Evolutionary conservation across 2,329 filamentous ascomycete genomes (phyloP), one percentile per base, ranked within the genome.

Genomic region (Xenoacremonium recifei): DNA sequence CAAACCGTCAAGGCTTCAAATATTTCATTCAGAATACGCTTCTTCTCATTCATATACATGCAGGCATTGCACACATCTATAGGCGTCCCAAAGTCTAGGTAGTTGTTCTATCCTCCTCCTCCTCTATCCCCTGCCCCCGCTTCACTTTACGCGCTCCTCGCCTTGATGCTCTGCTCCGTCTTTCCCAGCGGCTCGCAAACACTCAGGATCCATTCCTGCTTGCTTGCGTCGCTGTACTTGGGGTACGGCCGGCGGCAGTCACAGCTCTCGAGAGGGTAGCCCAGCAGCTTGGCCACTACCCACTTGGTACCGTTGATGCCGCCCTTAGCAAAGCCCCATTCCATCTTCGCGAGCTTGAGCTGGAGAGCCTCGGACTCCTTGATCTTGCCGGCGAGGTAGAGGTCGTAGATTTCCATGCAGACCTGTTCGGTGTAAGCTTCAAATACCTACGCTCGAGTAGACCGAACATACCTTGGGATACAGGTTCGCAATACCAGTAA

Each of bases 401-500:
- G 63, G 41, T 77, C 62, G 57, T 67, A 77, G 21, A 76, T 67
- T 31, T 67, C 61, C 36, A 79, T 61, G 54, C 72, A 77, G n/a
- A 15, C 15, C 29, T 32, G 60, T 48, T 9, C 29, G 16, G 6
- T 32, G 29, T 32, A 6, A 32, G 29, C 29, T 32, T 27, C 9
- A 7, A 27, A 27, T 27, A 27, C 23, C 23, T 7, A 13, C 23
- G 7, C 9, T 27, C 13, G 9, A 9, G 7, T 27, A 13, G 23
- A 13, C 9, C 23, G 16, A 32, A 16, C 29, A 11, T 15, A 75
- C 73, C 62, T 73, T 75, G 12, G 80, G 80, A 48, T 77, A 82
- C 10, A 84, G 61, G 55, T 85, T 85, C 21, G 72, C 82, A 42
- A 84, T 76, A 7, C 80, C 82, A 1, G 80, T 79, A 47, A 85